Base-by-base conservation (phyloP, 2,329 filamentous ascomycete species). In the Calcarisporium arbuscula region DNA sequence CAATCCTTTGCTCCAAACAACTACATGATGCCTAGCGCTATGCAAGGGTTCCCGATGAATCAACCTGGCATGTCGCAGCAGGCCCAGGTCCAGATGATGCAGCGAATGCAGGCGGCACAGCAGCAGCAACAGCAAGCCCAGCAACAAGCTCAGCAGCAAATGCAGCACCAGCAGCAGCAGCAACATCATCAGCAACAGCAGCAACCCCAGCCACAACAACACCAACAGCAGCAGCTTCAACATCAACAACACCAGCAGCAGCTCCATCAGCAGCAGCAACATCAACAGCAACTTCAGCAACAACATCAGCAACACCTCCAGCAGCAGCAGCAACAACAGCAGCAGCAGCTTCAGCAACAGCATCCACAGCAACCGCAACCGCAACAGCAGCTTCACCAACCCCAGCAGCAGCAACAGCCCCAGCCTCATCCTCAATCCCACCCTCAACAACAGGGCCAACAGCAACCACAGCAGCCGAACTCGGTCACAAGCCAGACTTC, bases 31-130 rank as follows among this genome's bases (percentile, higher is more conserved):
- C 56, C 56, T 40, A 58, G 65, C 40, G 61, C 61, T 43, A 74
- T 76, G 65, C 60, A 66, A 27, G 66, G 69, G 16, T 80, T 71
- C 47, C 65, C 67, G 26, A 75, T 79, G 68, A 73, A 70, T 39
- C 60, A 70, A 35, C 55, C 56, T 12, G 65, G 64, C 34, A 67
- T 75, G 58, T 62, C 66, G 34, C 67, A 62, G 34, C 67, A 70
- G 35, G 61, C 18, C 6, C n/a, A 64, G 36, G 58, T 58, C 30
- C 58, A 61, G 38, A 57, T 60, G 45, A 63, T 68, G 56, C 65
- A 66, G 54, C 68, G 68, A 35, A 65, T 65, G 39, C 51, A 48
- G 6, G 49, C 46, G 6, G 54, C 54, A 10, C 49, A 49, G 33
- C 49, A 40, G 4, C 50, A 52, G 16, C 58, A 56, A 8, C 51